A percentile compares a stretch with the other conserved stretches of the same genome.
Conservation (phyloP, 805 yeast species). For the Spathaspora sp. region DNA sequence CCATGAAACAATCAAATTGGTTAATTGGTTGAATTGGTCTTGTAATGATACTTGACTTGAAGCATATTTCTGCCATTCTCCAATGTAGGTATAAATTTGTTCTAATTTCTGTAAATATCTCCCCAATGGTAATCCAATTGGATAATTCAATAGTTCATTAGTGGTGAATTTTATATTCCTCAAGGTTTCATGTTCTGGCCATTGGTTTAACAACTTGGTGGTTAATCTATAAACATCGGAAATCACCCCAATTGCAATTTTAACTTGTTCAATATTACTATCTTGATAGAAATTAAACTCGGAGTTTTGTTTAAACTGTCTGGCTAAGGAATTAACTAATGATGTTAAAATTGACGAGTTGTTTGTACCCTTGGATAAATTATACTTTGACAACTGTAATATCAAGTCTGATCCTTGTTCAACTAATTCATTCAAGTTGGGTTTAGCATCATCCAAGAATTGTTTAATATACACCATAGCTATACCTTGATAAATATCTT, state of each 20-base stretch:
- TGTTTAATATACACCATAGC: conserved; percentile 47
- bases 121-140: conserved; percentile 71
- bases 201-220: conserved; percentile 49
- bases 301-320: conserved; percentile 9
- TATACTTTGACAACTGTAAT: conserved; percentile 2
- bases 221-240: conserved; percentile 31
- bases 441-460: conserved; percentile 23
- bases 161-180: conserved; percentile 62
- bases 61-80: conserved; percentile 95
- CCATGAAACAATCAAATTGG: conserved; percentile 81
- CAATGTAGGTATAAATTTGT: conserved; percentile 74
- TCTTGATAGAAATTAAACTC: conserved; percentile 61
- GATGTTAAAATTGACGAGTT: conserved; percentile 19
- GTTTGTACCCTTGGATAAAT: conserved; percentile 11
- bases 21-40: conserved; percentile 51
- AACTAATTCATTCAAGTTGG: conserved; percentile 25
- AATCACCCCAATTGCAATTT: conserved; percentile 49
- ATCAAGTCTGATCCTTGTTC: conserved; percentile 32
- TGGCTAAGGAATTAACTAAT: conserved; percentile 15
- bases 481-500: conserved; percentile 44
- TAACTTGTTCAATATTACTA: conserved; percentile 55
- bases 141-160: conserved; percentile 59
- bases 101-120: conserved; percentile 78
- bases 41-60: conserved; percentile 68
- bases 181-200: conserved; percentile 96